A percentile compares a stretch with the other conserved stretches of the same genome.
Evolutionary conservation across 2,329 filamentous ascomycete species (phyloP).

Genomic region (Emergomyces pasteurianus): DNA sequence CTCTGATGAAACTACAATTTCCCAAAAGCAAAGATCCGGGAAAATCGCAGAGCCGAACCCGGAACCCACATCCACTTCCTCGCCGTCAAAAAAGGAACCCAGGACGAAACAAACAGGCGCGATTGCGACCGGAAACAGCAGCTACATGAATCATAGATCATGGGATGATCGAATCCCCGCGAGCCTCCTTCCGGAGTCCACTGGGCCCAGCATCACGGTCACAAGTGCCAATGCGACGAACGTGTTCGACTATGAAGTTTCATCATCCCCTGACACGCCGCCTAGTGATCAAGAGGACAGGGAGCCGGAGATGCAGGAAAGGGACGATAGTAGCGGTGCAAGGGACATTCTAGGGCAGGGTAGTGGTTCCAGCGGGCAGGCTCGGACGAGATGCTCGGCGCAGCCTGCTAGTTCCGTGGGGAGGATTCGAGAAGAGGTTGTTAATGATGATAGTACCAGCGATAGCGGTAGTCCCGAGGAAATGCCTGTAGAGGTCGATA

Average conservation of each 20-base stretch:
- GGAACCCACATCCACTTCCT: not conserved
- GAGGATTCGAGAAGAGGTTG: not conserved
- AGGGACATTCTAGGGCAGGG: conserved; percentile 15
- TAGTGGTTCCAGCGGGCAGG: conserved; percentile 7
- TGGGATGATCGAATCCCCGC: not conserved
- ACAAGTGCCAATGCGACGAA: conserved; percentile 12
- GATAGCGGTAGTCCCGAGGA: not conserved
- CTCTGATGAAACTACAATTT: not conserved
- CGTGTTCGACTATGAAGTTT: conserved; percentile 29
- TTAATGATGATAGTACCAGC: not conserved
- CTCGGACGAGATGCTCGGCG: not conserved
- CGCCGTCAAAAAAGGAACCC: not conserved
- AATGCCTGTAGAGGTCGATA: not conserved
- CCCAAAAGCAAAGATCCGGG: not conserved
- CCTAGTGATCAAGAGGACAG: conserved; percentile 12
- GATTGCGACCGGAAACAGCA: not conserved
- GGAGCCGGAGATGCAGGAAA: conserved; percentile 31
- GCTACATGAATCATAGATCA: not conserved
- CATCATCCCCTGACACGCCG: conserved; percentile 16
- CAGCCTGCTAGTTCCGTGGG: not conserved
- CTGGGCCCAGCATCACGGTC: not conserved
- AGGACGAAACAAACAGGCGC: not conserved
- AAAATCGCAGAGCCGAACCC: not conserved
- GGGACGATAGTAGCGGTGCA: conserved; percentile 7
- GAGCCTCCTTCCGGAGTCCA: conserved; percentile 7